Evolutionary conservation across 2,329 filamentous ascomycete genomes (phyloP).

Genomic region (Cercospora janseana): DNA sequence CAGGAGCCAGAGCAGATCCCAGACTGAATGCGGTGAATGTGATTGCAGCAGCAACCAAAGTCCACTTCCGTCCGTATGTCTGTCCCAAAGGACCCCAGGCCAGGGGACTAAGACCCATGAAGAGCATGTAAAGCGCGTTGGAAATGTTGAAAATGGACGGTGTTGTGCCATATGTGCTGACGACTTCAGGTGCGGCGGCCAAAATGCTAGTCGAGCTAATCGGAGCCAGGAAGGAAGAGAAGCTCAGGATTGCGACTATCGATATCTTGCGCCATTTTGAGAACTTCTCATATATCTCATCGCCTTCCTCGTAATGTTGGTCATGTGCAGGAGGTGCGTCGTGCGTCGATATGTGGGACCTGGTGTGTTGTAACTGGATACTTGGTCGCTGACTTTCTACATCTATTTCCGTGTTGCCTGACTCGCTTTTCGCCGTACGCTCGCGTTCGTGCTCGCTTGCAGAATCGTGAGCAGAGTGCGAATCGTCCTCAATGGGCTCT

Average conservation of each 20-base stretch:
- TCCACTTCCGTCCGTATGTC: slow-evolving; percentile 51
- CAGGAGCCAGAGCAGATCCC: slow-evolving; percentile 69
- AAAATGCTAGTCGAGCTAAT: slow-evolving; percentile 72
- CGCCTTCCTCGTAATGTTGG: slow-evolving; percentile 45
- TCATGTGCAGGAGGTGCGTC: slow-evolving; percentile 31
- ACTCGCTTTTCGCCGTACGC: slow-evolving; percentile 10
- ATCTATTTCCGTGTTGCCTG: slow-evolving; percentile 13
- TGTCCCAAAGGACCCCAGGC: slow-evolving; percentile 69
- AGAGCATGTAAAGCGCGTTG: slow-evolving; percentile 72
- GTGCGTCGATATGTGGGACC: slow-evolving; percentile 35
- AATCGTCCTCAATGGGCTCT: slow-evolving; percentile 14
- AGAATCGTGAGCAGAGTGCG: slow-evolving; percentile 10
- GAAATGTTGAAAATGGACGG: slow-evolving; percentile 69
- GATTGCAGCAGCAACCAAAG: slow-evolving; percentile 55
- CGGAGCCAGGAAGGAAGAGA: slow-evolving; percentile 73
- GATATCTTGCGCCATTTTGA: slow-evolving; percentile 60
- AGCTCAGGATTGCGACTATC: slow-evolving; percentile 68
- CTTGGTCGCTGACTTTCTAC: slow-evolving; percentile 22
- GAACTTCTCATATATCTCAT: slow-evolving; percentile 64
- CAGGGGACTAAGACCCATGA: slow-evolving; percentile 69
- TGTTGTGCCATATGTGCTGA: slow-evolving; percentile 53
- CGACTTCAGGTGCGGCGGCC: slow-evolving; percentile 72
- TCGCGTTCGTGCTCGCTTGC: background rate
- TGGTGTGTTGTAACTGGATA: slow-evolving; percentile 33
- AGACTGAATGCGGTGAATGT: slow-evolving; percentile 69